Conservation (phyloP, 2,329 filamentous ascomycete species). For the Apiospora koreana region DNA sequence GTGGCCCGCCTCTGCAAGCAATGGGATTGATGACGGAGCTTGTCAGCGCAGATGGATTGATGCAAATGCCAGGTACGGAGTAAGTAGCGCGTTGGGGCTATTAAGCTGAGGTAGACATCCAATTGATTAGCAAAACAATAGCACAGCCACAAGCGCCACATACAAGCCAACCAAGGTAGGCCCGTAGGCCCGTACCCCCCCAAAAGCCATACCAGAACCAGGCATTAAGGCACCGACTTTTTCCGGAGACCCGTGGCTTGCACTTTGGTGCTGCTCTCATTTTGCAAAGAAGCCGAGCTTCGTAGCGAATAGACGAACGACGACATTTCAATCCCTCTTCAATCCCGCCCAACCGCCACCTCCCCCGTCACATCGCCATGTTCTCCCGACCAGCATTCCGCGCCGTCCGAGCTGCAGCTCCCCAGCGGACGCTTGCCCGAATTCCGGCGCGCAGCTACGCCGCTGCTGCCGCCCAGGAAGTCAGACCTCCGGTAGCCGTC, state of each 20-base stretch:
- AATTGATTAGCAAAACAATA: not conserved
- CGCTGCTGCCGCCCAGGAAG: slow-evolving; percentile 61
- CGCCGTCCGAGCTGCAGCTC: slow-evolving; percentile 57
- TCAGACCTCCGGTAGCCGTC: slow-evolving; percentile 85
- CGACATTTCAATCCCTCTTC: slow-evolving; percentile 20
- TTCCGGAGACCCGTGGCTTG: slow-evolving; percentile 8
- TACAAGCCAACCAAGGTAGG: not conserved
- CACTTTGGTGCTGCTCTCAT: slow-evolving; percentile 7
- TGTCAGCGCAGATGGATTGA: not conserved
- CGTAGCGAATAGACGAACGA: slow-evolving; percentile 18
- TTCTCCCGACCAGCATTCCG: slow-evolving; percentile 62
- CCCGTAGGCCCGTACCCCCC: not conserved
- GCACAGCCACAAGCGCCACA: not conserved
- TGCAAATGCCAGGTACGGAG: not conserved
- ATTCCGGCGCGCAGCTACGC: slow-evolving; percentile 76
- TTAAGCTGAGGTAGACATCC: too few relatives aligned
- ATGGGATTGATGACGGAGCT: not conserved
- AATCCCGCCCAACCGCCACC: slow-evolving; percentile 21
- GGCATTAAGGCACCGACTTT: slow-evolving; percentile 7
- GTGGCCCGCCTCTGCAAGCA: slow-evolving; percentile 2
- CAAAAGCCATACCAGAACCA: not conserved
- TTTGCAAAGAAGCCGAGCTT: slow-evolving; percentile 25
- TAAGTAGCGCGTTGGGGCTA: not conserved
- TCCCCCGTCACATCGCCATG: slow-evolving; percentile 43
- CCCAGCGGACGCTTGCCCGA: slow-evolving; percentile 60